A percentile compares a stretch with the other conserved stretches of the same genome.
phyloP scores from a whole-genome alignment of 805 yeast genomes.

The Saccharomyces kudriavzevii region DNA sequence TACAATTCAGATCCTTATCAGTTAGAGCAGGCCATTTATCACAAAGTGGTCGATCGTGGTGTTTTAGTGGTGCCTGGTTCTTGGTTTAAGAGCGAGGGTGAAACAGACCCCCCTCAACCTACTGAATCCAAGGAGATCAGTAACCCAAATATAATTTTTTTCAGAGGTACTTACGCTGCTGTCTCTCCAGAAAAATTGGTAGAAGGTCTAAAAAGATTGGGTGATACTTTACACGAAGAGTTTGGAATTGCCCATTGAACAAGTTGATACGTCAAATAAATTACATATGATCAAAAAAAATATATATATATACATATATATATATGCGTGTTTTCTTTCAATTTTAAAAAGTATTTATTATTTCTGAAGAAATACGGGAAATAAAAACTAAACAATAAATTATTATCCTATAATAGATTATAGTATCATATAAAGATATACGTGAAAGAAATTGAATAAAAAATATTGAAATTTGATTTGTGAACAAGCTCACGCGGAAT shows the following conservation, averaged over 20 bases:
- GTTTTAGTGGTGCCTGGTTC: conserved; percentile 74
- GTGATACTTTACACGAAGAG: conserved; percentile 52
- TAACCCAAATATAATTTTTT: conserved; percentile 47
- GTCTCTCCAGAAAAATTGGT: conserved; percentile 60
- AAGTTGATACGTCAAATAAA: neutral
- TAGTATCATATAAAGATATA: neutral
- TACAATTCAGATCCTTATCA: conserved; percentile 49
- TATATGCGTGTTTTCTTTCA: neutral
- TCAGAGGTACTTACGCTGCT: conserved; percentile 86
- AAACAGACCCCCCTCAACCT: conserved; percentile 52
- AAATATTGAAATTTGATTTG: too few relatives aligned
- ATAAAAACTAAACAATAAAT: neutral
- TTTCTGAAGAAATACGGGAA: neutral
- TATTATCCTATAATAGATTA: too few relatives aligned
- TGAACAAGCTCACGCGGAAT: neutral
- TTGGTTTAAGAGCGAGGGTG: conserved; percentile 60
- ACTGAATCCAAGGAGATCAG: conserved; percentile 35
- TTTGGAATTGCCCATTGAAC: conserved; percentile 25
- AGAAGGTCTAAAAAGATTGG: conserved; percentile 59
- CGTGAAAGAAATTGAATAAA: neutral
- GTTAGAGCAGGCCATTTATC: conserved; percentile 59
- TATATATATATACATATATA: neutral
- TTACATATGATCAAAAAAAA: neutral
- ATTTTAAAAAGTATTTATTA: neutral
- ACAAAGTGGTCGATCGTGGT: conserved; percentile 50